A percentile compares a stretch with the other conserved stretches of the same genome.
Evolutionary conservation across 78 protist genomes (phyloP).

Genomic region (Dictyostelium citrinum): DNA sequence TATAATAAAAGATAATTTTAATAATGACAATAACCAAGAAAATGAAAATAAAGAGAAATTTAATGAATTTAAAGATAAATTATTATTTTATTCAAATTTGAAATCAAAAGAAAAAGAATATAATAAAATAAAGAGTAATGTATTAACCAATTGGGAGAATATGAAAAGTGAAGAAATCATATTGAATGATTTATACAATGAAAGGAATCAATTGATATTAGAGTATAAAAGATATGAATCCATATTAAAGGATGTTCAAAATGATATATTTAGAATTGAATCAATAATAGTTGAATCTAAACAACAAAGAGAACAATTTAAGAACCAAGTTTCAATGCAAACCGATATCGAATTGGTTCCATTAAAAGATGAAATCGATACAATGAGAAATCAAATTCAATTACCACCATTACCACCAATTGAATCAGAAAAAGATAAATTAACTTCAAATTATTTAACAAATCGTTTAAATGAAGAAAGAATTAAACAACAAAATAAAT

Average conservation of each 20-base stretch:
- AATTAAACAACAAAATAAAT: not conserved
- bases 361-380: not conserved
- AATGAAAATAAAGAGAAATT: not conserved
- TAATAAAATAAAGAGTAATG: not conserved
- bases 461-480: conserved; percentile 30
- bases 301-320: not conserved
- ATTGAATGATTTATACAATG: not conserved
- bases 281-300: not conserved
- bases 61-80: not conserved
- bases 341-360: not conserved
- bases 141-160: not conserved
- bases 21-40: not conserved
- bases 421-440: not conserved
- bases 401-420: conserved; percentile 19
- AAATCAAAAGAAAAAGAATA: conserved; percentile 35
- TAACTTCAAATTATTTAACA: not conserved
- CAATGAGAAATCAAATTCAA: conserved; percentile 4
- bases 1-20: no score
- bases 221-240: conserved; percentile 16
- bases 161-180: not conserved
- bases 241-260: conserved; percentile 5
- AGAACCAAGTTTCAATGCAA: not conserved
- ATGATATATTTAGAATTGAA: conserved; percentile 21
- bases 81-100: not conserved
- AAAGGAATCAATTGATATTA: not conserved